A percentile compares a stretch with the other conserved stretches of the same genome.
These are phyloP conservation scores for Chromera velia DNA, from an alignment of 73 alveolate genomes.

Conservation along the genomic window DNA sequence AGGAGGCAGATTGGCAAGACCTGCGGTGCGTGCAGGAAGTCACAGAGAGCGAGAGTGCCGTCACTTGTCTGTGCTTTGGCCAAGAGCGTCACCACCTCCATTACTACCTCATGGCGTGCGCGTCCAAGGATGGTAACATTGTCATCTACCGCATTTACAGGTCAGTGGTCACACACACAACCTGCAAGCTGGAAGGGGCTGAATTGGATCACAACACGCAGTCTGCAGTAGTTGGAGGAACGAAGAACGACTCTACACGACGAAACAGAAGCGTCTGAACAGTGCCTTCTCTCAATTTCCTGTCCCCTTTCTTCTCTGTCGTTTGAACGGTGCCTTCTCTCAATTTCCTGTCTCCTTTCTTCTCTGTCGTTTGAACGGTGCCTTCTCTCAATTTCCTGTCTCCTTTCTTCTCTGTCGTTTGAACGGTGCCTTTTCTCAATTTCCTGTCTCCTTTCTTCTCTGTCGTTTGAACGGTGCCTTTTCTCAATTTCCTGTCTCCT, in stretches of 20 bases:
- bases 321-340: no score
- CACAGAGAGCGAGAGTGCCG: conserved; percentile 29
- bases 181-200: no score
- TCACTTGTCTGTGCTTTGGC: conserved; percentile 42
- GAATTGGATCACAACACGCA: no score
- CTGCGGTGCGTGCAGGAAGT: conserved; percentile 28
- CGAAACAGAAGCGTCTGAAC: neutral
- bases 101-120: neutral
- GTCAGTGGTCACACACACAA: conserved; percentile 21
- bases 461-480: no score
- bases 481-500: no score
- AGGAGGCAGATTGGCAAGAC: neutral
- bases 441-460: neutral
- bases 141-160: neutral
- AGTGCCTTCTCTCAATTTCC: neutral
- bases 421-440: no score
- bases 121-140: neutral
- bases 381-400: no score
- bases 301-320: neutral
- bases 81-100: conserved; percentile 35
- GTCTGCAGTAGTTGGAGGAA: no score
- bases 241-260: neutral
- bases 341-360: no score
- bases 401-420: no score
- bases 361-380: no score